Conservation (phyloP, 2,329 filamentous ascomycete species). For the Tympanopsis confertula region DNA sequence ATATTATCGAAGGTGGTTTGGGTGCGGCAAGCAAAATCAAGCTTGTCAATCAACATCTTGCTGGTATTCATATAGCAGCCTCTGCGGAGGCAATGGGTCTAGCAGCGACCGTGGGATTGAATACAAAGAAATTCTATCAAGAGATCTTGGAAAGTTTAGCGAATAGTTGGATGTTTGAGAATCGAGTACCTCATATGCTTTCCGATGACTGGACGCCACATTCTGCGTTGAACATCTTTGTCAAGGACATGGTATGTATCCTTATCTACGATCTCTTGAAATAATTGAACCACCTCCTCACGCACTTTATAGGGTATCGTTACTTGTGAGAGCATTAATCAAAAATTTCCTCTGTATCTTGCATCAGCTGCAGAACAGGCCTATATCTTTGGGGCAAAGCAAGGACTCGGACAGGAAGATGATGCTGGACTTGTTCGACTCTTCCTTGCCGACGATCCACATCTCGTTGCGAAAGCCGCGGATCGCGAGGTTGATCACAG, state of each 20-base stretch:
- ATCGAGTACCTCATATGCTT: conserved; percentile 39
- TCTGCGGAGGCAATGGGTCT: conserved; percentile 39
- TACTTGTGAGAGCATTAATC: conserved; percentile 13
- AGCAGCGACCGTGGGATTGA: conserved; percentile 32
- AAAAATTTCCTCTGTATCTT: conserved; percentile 21
- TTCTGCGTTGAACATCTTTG: conserved; percentile 20
- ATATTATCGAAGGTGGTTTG: conserved; percentile 32
- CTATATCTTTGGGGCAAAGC: conserved; percentile 13
- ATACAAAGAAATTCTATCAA: conserved; percentile 19
- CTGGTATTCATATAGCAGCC: conserved; percentile 36
- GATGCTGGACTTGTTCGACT: conserved; percentile 14
- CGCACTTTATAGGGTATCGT: conserved; percentile 11
- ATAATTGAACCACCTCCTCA: not conserved
- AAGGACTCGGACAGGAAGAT: conserved; percentile 14
- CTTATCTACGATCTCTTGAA: not conserved
- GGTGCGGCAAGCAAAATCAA: conserved; percentile 40
- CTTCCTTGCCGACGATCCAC: conserved; percentile 6
- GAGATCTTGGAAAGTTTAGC: conserved; percentile 15
- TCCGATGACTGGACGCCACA: conserved; percentile 30
- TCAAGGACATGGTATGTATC: conserved; percentile 19
- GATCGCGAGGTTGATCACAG: conserved; percentile 4
- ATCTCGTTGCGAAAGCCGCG: conserved; percentile 1
- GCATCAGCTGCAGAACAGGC: conserved; percentile 19
- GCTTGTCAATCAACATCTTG: conserved; percentile 38
- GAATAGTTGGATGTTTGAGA: conserved; percentile 42